Evolutionary conservation across 2,329 filamentous ascomycete genomes (phyloP).

Genomic region (Cercospora brassicicola): DNA sequence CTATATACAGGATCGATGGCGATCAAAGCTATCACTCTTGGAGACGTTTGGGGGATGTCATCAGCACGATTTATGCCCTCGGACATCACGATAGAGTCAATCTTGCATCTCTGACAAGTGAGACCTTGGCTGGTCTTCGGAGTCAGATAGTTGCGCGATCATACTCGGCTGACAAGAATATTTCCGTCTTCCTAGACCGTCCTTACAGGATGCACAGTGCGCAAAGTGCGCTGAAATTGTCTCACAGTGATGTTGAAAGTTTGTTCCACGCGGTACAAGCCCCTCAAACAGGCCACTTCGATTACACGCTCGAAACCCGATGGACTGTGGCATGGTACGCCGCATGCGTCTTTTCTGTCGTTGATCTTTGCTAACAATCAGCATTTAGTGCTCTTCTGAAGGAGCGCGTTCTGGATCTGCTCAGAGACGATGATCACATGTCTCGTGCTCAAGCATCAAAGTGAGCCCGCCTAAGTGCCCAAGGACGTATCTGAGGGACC

Average conservation of each 20-base stretch:
- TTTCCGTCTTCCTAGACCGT: constrained; percentile 53
- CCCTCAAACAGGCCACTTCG: constrained; percentile 25
- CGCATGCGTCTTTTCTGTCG: too few species aligned
- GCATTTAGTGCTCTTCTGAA: constrained; percentile 32
- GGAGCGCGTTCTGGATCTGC: constrained; percentile 39
- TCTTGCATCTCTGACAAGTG: constrained; percentile 35
- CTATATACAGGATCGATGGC: constrained; percentile 12
- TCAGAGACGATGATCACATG: constrained; percentile 25
- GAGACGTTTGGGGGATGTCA: constrained; percentile 50
- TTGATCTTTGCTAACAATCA: not conserved
- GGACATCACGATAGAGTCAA: constrained; percentile 50
- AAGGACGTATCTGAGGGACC: not conserved
- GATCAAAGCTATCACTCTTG: constrained; percentile 49
- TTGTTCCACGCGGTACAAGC: not conserved
- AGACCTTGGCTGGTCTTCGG: constrained; percentile 47
- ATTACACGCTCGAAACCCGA: constrained; percentile 32
- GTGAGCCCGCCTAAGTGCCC: constrained; percentile 1
- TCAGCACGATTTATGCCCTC: constrained; percentile 50
- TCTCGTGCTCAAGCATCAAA: constrained; percentile 2
- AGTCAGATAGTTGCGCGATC: constrained; percentile 45
- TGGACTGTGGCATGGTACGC: constrained; percentile 36
- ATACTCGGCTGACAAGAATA: constrained; percentile 51
- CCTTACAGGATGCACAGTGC: constrained; percentile 48
- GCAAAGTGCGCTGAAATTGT: constrained; percentile 12
- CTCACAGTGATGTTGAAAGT: not conserved